phyloP scores from a whole-genome alignment of 2,329 filamentous ascomycete species.

The Geoglossum cookeanum region DNA sequence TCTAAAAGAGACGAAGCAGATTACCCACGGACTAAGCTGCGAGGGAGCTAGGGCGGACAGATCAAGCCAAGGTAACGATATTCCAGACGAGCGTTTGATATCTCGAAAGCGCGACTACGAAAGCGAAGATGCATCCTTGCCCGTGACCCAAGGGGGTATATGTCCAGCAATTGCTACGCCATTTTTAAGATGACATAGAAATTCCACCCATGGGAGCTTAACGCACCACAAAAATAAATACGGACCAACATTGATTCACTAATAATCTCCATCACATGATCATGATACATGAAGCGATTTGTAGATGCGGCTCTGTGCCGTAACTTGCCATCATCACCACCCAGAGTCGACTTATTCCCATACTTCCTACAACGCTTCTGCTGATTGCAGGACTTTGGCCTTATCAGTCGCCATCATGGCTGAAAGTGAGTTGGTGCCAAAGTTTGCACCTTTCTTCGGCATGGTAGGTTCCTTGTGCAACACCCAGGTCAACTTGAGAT shows the following conservation, averaged over 20 bases:
- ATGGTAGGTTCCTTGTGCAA: constrained; percentile 40
- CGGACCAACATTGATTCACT: background rate
- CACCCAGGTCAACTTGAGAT: background rate
- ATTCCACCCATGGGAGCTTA: background rate
- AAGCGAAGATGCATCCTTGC: background rate
- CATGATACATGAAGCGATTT: background rate
- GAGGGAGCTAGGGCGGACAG: background rate
- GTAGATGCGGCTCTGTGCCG: background rate
- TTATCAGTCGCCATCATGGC: background rate
- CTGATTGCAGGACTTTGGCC: background rate
- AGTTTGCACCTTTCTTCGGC: constrained; percentile 75
- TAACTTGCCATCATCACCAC: background rate
- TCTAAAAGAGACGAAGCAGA: background rate
- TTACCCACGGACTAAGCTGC: background rate
- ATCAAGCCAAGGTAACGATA: background rate
- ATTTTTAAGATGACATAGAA: too few species aligned
- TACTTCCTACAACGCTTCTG: background rate
- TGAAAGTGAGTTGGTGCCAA: constrained; percentile 45
- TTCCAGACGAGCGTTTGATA: background rate
- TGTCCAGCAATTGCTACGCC: background rate
- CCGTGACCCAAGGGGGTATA: background rate
- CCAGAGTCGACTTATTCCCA: background rate
- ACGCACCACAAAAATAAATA: background rate
- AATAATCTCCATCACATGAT: background rate
- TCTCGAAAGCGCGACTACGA: background rate